A percentile compares a stretch with the other conserved stretches of the same genome.
These are phyloP conservation scores for Leishmania aethiopica DNA, from an alignment of 208 protist genomes.

Conservation along the genomic window DNA sequence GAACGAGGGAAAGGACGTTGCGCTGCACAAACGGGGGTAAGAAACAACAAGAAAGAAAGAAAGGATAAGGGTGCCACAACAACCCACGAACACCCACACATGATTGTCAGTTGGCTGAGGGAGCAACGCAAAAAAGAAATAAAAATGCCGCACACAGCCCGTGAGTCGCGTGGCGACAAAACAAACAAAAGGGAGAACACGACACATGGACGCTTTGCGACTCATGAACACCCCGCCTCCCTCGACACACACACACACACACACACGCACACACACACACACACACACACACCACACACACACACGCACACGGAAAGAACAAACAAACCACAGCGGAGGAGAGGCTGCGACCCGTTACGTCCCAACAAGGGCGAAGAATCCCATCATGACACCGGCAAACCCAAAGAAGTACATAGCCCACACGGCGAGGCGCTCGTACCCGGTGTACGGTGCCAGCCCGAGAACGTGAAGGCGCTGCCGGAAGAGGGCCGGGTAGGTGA, in stretches of 20 bases:
- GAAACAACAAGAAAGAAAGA: not conserved
- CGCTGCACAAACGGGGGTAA: not conserved
- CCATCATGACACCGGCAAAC: slow-evolving; percentile 43
- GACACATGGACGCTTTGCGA: not conserved
- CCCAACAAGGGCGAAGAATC: slow-evolving; percentile 28
- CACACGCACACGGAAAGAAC: not conserved
- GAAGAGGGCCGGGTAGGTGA: slow-evolving; percentile 69
- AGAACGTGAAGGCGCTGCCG: slow-evolving; percentile 52
- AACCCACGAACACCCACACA: not conserved
- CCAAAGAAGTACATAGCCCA: slow-evolving; percentile 56
- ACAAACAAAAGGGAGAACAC: not conserved
- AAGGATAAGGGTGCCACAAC: not conserved
- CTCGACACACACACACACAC: not conserved
- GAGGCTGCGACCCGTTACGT: not conserved
- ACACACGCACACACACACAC: not conserved
- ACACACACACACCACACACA: not conserved
- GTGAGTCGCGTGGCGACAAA: not conserved
- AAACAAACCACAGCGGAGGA: not conserved
- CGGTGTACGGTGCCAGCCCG: slow-evolving; percentile 44
- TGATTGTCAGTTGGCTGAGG: not conserved
- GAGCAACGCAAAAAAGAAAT: too few species aligned
- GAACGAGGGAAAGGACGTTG: not conserved
- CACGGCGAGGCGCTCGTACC: slow-evolving; percentile 35
- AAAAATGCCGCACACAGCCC: too few species aligned
- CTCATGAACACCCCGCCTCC: not conserved